Conservation (phyloP, 2,329 filamentous ascomycete genomes). For the Calonectria henricotiae region DNA sequence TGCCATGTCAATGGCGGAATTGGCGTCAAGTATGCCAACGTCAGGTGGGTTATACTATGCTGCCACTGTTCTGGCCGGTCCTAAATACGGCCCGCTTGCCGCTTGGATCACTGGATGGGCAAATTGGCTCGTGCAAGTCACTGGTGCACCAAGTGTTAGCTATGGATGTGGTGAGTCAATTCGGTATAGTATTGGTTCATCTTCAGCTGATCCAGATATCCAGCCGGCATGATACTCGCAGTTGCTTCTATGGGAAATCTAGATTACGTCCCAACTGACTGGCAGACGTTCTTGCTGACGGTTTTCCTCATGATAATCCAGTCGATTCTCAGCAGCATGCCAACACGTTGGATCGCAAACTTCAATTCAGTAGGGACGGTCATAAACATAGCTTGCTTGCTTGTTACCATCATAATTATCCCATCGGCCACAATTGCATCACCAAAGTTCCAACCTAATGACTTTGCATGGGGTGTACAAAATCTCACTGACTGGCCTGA, state of each 20-base stretch:
- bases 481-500: constrained; percentile 40
- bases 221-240: constrained; percentile 37
- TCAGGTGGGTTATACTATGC: constrained; percentile 38
- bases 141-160: constrained; percentile 36
- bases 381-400: constrained; percentile 32
- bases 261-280: constrained; percentile 34
- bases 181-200: neutral
- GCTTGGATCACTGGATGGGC: constrained; percentile 39
- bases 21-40: constrained; percentile 38
- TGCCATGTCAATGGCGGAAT: constrained; percentile 39
- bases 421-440: constrained; percentile 17
- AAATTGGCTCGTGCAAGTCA: constrained; percentile 39
- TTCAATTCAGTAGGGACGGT: constrained; percentile 36
- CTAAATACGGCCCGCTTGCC: constrained; percentile 37
- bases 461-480: constrained; percentile 34
- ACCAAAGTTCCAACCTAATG: constrained; percentile 31
- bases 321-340: constrained; percentile 35
- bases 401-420: constrained; percentile 39
- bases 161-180: constrained; percentile 36
- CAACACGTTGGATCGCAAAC: constrained; percentile 37
- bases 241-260: constrained; percentile 37
- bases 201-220: neutral
- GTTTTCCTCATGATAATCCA: constrained; percentile 36
- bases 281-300: constrained; percentile 37
- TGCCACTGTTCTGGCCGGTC: constrained; percentile 34